A percentile compares a stretch with the other conserved stretches of the same genome.
These are phyloP conservation scores for Lagenaria siceraria DNA, from an alignment of 306 rosid species.

Conservation along the genomic window DNA sequence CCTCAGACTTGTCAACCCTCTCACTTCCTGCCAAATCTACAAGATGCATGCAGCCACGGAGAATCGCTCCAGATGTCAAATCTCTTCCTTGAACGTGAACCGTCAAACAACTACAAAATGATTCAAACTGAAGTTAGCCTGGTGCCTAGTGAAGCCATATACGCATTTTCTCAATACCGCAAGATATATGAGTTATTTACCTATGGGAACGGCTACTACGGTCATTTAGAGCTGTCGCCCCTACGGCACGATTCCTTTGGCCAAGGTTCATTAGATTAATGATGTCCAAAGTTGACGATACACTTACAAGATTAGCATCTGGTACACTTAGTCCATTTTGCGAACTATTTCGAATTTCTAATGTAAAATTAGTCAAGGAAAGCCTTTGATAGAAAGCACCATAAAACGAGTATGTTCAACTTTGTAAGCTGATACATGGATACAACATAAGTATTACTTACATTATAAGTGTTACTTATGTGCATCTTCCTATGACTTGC, in stretches of 20 bases:
- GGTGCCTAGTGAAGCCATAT: constrained; percentile 4
- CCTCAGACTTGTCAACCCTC: constrained; percentile 95
- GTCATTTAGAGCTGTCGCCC: constrained; percentile 93
- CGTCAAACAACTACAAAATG: constrained; percentile 75
- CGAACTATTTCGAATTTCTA: constrained; percentile 85
- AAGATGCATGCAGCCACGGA: constrained; percentile 93
- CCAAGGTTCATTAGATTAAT: constrained; percentile 91
- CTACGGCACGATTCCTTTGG: constrained; percentile 80
- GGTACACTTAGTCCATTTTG: constrained; percentile 85
- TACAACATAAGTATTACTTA: not conserved
- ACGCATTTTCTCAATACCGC: not conserved
- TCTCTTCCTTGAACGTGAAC: constrained; percentile 98
- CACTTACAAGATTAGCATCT: constrained; percentile 67
- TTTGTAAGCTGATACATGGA: not conserved
- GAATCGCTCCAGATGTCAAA: constrained; percentile 63
- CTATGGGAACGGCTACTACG: constrained; percentile 98
- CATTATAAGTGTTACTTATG: not conserved
- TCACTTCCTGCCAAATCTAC: constrained; percentile 98
- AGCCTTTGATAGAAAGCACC: not conserved
- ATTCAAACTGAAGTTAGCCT: constrained; percentile 13
- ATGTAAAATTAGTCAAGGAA: constrained; percentile 46
- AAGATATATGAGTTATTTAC: constrained; percentile 16
- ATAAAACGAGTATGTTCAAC: not conserved
- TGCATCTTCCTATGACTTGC: not conserved
- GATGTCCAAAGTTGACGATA: constrained; percentile 71